Percentiles rank a stretch among this genome's conserved stretches.
Conservation (phyloP, 257 asterid genomes). For the Solanum chiquidenum region DNA sequence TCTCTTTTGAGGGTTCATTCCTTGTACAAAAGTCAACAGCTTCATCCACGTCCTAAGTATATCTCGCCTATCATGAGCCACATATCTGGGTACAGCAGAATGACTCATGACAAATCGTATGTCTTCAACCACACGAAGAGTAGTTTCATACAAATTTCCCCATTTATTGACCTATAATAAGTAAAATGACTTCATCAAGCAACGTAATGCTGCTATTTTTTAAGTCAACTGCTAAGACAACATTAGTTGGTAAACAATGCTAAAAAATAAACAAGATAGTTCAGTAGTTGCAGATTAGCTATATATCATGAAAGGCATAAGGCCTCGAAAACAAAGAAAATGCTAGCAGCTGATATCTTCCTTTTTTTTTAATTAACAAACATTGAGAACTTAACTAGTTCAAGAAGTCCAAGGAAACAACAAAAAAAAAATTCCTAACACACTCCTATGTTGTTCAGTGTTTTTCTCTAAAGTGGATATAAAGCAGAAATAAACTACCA, state of each 20-base stretch:
- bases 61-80: slow-evolving; percentile 63
- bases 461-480: background rate
- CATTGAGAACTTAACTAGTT: background rate
- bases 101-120: slow-evolving; percentile 90
- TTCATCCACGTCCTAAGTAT: slow-evolving; percentile 72
- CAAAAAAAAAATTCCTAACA: background rate
- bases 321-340: background rate
- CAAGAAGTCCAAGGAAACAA: background rate
- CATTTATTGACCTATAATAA: slow-evolving; percentile 68
- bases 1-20: slow-evolving; percentile 87
- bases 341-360: background rate
- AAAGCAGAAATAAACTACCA: background rate
- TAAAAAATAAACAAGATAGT: background rate
- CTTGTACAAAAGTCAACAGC: slow-evolving; percentile 83
- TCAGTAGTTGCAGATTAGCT: background rate
- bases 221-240: background rate
- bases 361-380: background rate
- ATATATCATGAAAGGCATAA: background rate
- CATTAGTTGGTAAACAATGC: background rate
- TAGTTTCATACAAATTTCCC: slow-evolving; percentile 65
- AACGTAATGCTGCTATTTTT: background rate
- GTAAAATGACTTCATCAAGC: slow-evolving; percentile 8
- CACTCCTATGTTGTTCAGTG: background rate
- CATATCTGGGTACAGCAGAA: slow-evolving; percentile 59
- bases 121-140: slow-evolving; percentile 77